Percentiles rank a stretch among this genome's conserved stretches.
Evolutionary conservation across 345 rosid species (phyloP).

Genomic region (Camelina neglecta): DNA sequence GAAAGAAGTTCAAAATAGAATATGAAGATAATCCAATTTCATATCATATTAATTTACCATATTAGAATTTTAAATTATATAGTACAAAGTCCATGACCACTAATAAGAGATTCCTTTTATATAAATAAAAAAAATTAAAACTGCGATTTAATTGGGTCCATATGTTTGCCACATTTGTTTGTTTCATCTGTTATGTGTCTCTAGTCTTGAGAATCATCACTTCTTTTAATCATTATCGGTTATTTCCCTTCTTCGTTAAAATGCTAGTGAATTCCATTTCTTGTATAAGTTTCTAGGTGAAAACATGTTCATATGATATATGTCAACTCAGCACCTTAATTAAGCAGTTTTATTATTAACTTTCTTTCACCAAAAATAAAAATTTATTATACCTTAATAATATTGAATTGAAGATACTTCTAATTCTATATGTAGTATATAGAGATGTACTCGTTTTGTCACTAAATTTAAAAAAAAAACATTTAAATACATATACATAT

Average conservation of each 20-base stretch:
- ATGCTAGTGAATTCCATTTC: conserved; percentile 13
- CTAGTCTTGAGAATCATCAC: conserved; percentile 43
- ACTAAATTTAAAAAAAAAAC: not conserved
- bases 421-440: not conserved
- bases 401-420: not conserved
- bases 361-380: not conserved
- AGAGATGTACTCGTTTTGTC: not conserved
- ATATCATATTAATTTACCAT: conserved; percentile 24
- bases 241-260: conserved; percentile 30
- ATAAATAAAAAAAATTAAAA: not conserved
- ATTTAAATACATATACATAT: not conserved
- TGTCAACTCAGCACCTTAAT: conserved; percentile 37
- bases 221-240: conserved; percentile 37
- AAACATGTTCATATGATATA: conserved; percentile 23
- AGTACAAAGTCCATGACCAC: conserved; percentile 33
- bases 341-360: conserved; percentile 12
- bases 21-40: conserved; percentile 45
- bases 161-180: conserved; percentile 58
- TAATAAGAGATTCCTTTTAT: conserved; percentile 31
- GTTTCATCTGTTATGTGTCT: conserved; percentile 40
- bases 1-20: conserved; percentile 46
- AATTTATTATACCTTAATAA: not conserved
- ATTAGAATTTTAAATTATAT: conserved; percentile 22
- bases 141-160: conserved; percentile 48
- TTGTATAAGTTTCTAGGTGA: not conserved